A percentile compares a stretch with the other conserved stretches of the same genome.
Conservation (phyloP, 257 asterid genomes). For the Ocimum tenuiflorum region DNA sequence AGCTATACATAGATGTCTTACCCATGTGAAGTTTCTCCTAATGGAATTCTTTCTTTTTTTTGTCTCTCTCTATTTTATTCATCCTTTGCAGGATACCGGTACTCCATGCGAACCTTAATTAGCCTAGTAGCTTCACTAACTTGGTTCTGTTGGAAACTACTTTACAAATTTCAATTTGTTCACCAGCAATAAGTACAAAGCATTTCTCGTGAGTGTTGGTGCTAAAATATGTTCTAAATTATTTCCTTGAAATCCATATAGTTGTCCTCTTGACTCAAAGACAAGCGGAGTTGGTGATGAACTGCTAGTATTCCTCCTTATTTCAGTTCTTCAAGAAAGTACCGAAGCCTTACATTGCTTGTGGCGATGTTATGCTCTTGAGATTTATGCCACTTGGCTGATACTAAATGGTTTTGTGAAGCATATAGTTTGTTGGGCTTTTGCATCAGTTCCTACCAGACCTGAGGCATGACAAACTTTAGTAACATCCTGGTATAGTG, state of each 20-base stretch:
- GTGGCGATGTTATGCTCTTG: not conserved
- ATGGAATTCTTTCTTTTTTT: no score
- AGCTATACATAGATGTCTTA: no score
- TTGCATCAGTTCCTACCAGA: no score
- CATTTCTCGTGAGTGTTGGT: not conserved
- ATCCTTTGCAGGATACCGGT: no score
- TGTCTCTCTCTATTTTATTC: no score
- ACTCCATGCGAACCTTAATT: no score
- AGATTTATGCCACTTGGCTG: not conserved
- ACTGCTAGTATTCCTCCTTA: not conserved
- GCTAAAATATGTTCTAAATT: not conserved
- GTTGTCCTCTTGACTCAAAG: not conserved
- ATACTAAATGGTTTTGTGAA: not conserved
- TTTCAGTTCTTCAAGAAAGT: not conserved
- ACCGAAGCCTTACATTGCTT: not conserved
- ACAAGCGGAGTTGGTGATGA: not conserved
- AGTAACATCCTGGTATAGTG: not conserved
- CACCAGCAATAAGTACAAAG: no score
- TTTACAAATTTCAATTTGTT: no score
- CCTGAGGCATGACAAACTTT: not conserved
- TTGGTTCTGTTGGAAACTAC: no score
- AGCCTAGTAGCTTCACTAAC: no score
- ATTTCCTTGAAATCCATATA: not conserved
- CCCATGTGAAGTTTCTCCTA: no score
- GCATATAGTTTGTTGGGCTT: not conserved